A percentile compares a stretch with the other conserved stretches of the same genome.
Conservation (phyloP, 176 grass and related monocot species). For the Pontederia paniculata region DNA sequence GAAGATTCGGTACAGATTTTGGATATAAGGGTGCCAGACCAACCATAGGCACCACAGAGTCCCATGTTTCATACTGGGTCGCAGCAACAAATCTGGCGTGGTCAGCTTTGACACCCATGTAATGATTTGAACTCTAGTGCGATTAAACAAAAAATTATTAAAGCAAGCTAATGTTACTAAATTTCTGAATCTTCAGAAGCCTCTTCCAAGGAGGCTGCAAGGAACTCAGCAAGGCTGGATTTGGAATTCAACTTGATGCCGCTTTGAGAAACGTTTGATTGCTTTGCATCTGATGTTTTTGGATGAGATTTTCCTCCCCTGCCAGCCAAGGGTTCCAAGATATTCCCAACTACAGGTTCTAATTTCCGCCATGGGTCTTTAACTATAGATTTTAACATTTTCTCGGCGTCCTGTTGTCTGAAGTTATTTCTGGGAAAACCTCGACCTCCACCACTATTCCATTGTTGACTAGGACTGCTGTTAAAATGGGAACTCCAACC, state of each 20-base stretch:
- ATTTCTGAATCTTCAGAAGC: not conserved
- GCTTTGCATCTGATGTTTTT: not conserved
- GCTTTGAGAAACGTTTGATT: not conserved
- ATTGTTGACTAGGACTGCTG: too few species aligned
- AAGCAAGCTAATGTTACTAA: too few species aligned
- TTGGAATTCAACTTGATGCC: not conserved
- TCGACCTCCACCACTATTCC: not conserved
- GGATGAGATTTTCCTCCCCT: not conserved
- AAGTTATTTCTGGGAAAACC: not conserved
- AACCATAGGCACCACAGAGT: too few species aligned
- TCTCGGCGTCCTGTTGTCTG: not conserved
- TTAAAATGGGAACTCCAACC: not conserved
- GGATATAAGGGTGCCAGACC: too few species aligned
- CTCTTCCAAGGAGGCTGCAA: conserved; percentile 3
- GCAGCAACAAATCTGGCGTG: too few species aligned
- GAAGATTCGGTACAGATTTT: too few species aligned
- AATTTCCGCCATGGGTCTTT: not conserved
- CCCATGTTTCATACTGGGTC: too few species aligned
- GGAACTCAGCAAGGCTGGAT: conserved; percentile 1
- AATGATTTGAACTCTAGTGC: too few species aligned
- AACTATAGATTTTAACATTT: not conserved
- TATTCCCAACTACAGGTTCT: conserved; percentile 2
- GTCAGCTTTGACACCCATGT: too few species aligned
- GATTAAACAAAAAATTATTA: too few species aligned
- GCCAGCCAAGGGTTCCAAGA: conserved; percentile 3